Evolutionary conservation across 1,139 yeast species (phyloP).

Genomic region (Suzukiozyma palmioleophila): DNA sequence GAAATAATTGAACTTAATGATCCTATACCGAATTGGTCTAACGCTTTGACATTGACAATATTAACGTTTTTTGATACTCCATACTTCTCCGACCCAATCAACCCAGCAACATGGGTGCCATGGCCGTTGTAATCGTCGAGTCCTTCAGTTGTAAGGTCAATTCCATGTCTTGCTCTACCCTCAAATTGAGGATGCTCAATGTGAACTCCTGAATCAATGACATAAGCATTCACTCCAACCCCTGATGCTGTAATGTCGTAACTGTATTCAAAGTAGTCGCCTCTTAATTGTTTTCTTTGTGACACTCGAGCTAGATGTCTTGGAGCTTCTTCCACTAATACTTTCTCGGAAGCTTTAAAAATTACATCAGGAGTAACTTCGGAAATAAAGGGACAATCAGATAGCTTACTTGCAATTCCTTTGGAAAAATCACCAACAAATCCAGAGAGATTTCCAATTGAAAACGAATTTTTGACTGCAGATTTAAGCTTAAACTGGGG

Average conservation of each 20-base stretch:
- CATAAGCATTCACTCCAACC: slow-evolving; percentile 60
- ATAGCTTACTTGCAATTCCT: slow-evolving; percentile 43
- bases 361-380: slow-evolving; percentile 57
- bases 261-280: slow-evolving; percentile 18
- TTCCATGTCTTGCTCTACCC: slow-evolving; percentile 55
- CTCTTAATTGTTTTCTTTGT: slow-evolving; percentile 35
- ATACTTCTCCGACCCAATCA: slow-evolving; percentile 70
- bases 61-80: slow-evolving; percentile 75
- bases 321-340: slow-evolving; percentile 48
- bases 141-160: slow-evolving; percentile 61
- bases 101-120: slow-evolving; percentile 87
- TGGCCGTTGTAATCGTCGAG: slow-evolving; percentile 67
- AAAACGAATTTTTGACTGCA: slow-evolving; percentile 40
- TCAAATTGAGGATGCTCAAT: slow-evolving; percentile 60
- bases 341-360: slow-evolving; percentile 41
- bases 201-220: slow-evolving; percentile 76
- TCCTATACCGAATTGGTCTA: slow-evolving; percentile 62
- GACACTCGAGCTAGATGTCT: slow-evolving; percentile 66
- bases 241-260: slow-evolving; percentile 24
- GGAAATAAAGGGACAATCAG: slow-evolving; percentile 46
- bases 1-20: slow-evolving; percentile 61
- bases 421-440: slow-evolving; percentile 56
- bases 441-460: slow-evolving; percentile 63
- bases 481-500: slow-evolving; percentile 34
- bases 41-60: slow-evolving; percentile 67